phyloP scores from a whole-genome alignment of 2,329 filamentous ascomycete species.

The Berkeleyomyces rouxiae region DNA sequence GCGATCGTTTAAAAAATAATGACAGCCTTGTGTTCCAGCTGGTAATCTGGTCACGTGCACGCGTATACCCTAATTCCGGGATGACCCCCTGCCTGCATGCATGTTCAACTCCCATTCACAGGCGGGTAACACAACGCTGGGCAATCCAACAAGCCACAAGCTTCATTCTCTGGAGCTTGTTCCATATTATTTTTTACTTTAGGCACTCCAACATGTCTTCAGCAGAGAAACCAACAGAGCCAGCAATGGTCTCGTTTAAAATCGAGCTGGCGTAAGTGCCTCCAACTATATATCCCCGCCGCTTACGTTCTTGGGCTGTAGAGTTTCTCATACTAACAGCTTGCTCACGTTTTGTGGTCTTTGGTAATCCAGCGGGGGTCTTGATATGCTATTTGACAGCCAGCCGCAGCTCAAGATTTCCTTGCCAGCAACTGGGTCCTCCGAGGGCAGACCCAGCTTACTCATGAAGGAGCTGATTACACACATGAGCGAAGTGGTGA shows the following conservation, averaged over 20 bases:
- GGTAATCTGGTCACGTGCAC: not conserved
- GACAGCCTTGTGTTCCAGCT: not conserved
- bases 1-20: not conserved
- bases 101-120: not conserved
- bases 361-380: constrained; percentile 48
- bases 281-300: not conserved
- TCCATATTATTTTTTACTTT: not conserved
- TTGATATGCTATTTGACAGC: constrained; percentile 87
- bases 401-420: constrained; percentile 54
- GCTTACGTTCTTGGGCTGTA: not conserved
- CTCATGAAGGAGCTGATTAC: constrained; percentile 63
- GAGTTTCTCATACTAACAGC: not conserved
- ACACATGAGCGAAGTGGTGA: constrained; percentile 63
- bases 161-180: not conserved
- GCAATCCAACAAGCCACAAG: not conserved
- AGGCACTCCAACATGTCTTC: not conserved
- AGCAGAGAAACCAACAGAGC: not conserved
- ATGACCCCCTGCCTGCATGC: not conserved
- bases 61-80: rapidly evolving
- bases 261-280: constrained; percentile 50
- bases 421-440: constrained; percentile 45
- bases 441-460: constrained; percentile 28
- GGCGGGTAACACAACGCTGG: not conserved
- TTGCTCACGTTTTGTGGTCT: not conserved
- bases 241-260: constrained; percentile 36